These are phyloP conservation scores for Periconia sp. DNA, from an alignment of 2,329 filamentous ascomycete species.

Conservation along the genomic window DNA sequence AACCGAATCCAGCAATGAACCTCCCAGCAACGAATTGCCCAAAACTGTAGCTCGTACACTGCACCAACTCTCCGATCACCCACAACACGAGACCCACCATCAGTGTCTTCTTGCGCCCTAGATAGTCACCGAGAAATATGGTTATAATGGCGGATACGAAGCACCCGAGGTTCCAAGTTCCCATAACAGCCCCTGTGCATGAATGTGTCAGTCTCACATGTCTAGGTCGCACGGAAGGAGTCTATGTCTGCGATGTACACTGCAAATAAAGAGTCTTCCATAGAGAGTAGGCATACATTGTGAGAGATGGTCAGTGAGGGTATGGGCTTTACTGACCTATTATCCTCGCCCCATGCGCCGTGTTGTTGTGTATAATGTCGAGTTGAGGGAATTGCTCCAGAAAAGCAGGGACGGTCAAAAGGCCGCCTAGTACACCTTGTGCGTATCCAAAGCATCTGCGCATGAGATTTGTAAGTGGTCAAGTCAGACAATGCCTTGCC, in stretches of 20 bases:
- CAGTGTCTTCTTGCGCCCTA: conserved; percentile 54
- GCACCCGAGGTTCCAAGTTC: conserved; percentile 52
- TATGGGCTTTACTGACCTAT: not conserved
- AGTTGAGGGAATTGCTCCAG: conserved; percentile 40
- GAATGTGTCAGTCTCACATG: not conserved
- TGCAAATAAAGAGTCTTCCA: no score
- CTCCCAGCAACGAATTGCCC: conserved; percentile 56
- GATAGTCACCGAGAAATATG: conserved; percentile 51
- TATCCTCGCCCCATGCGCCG: conserved; percentile 28
- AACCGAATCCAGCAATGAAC: conserved; percentile 52
- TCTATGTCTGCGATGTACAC: no score
- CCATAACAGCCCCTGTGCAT: conserved; percentile 30
- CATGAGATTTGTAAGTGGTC: not conserved
- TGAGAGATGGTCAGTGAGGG: no score
- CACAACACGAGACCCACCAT: conserved; percentile 54
- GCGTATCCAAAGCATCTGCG: conserved; percentile 61
- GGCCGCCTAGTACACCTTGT: conserved; percentile 66
- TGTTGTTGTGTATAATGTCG: conserved; percentile 22
- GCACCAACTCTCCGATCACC: conserved; percentile 52
- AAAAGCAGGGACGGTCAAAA: conserved; percentile 69
- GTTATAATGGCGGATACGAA: conserved; percentile 59
- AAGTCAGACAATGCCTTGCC: not conserved
- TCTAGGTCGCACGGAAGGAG: no score
- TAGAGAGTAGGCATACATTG: no score
- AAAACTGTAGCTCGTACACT: conserved; percentile 50